These are phyloP conservation scores for Houttuynia cordata DNA, from an alignment of 164 flowering plant species.

Conservation along the genomic window DNA sequence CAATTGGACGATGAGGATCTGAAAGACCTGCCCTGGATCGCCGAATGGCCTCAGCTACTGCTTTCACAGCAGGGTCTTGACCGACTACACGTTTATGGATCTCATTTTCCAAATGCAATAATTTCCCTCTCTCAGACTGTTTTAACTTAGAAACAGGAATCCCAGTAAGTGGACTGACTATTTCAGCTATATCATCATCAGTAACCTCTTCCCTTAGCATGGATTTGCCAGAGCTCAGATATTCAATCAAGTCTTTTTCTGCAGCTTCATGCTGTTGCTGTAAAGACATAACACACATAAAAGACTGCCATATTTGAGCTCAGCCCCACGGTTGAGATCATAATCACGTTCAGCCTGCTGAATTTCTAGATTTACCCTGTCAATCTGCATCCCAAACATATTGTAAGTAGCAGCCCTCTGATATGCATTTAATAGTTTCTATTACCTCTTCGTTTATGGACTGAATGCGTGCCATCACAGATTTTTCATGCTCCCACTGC, in stretches of 20 bases:
- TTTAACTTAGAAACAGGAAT: slow-evolving; percentile 94
- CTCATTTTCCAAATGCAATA: slow-evolving; percentile 80
- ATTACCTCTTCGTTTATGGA: slow-evolving; percentile 89
- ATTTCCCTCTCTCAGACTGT: slow-evolving; percentile 83
- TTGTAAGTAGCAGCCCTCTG: not conserved
- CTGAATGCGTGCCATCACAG: slow-evolving; percentile 81
- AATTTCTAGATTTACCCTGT: slow-evolving; percentile 90
- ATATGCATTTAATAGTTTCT: not conserved
- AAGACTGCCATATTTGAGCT: slow-evolving; percentile 83
- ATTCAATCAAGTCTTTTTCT: slow-evolving; percentile 74
- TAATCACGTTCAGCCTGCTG: slow-evolving; percentile 96
- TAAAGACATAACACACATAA: slow-evolving; percentile 61
- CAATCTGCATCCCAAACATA: slow-evolving; percentile 46
- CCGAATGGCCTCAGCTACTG: slow-evolving; percentile 95
- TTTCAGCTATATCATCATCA: slow-evolving; percentile 82
- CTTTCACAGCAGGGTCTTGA: slow-evolving; percentile 82
- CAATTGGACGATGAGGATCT: slow-evolving; percentile 93
- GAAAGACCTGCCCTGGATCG: slow-evolving; percentile 95
- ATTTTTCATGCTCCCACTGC: slow-evolving; percentile 94
- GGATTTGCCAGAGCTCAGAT: slow-evolving; percentile 79
- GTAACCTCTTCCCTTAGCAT: slow-evolving; percentile 95
- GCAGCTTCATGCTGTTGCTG: slow-evolving; percentile 80
- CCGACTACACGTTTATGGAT: slow-evolving; percentile 91
- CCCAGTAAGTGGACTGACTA: slow-evolving; percentile 97
- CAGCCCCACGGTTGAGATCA: slow-evolving; percentile 96